These are phyloP conservation scores for Penicillium crystallinum DNA, from an alignment of 495 filamentous ascomycete species.

Conservation along the genomic window DNA sequence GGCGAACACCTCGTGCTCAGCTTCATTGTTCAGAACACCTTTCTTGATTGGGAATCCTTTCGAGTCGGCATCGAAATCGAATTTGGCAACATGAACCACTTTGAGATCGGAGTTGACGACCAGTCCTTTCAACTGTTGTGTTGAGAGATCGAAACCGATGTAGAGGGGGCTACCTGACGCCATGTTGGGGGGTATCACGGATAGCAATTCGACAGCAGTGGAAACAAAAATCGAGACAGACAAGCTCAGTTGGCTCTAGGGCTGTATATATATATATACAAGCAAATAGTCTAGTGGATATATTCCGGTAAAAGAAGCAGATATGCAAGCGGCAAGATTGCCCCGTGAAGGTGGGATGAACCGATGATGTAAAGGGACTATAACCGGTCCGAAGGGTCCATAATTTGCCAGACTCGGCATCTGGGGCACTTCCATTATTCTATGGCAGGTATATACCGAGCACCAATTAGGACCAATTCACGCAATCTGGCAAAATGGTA, in stretches of 20 bases:
- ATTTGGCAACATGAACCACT: constrained; percentile 47
- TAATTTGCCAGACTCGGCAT: not conserved
- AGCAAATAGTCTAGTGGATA: not conserved
- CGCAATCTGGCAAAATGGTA: not conserved
- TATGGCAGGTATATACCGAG: not conserved
- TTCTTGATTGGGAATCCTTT: constrained; percentile 69
- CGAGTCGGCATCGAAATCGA: constrained; percentile 70
- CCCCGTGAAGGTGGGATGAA: not conserved
- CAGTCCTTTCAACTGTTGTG: constrained; percentile 91
- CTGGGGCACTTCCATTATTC: not conserved
- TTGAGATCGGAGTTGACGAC: constrained; percentile 67
- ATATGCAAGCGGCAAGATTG: constrained; percentile 1
- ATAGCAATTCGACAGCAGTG: not conserved
- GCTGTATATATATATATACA: not conserved
- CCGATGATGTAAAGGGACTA: constrained; percentile 6
- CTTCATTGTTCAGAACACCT: constrained; percentile 76
- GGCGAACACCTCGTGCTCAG: constrained; percentile 80
- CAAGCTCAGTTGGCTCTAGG: not conserved
- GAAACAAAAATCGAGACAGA: not conserved
- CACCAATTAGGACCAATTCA: not conserved
- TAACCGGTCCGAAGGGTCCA: not conserved
- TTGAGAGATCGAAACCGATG: constrained; percentile 92
- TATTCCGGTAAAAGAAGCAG: not conserved
- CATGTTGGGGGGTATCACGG: constrained; percentile 22
- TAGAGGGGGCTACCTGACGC: constrained; percentile 58